A percentile compares a stretch with the other conserved stretches of the same genome.
These are phyloP conservation scores for Trapa incisa DNA, from an alignment of 345 rosid genomes.

Conservation along the genomic window DNA sequence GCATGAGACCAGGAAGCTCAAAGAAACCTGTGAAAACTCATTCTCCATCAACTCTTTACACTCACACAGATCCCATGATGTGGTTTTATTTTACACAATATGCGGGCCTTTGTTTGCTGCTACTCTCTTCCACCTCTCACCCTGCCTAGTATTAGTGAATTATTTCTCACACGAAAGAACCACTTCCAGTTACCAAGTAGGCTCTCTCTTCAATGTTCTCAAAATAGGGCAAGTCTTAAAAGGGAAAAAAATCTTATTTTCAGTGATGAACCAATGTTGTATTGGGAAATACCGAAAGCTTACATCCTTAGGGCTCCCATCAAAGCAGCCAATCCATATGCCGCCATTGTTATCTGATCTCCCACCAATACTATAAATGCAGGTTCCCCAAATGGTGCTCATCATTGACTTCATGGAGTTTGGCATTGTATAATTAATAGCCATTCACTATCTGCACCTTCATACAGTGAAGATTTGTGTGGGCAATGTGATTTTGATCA, in stretches of 20 bases:
- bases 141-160: not conserved
- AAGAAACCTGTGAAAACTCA: not conserved
- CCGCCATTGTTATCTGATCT: too few species aligned
- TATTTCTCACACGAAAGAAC: not conserved
- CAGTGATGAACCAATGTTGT: not conserved
- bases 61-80: not conserved
- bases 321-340: not conserved
- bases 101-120: too few species aligned
- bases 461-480: too few species aligned
- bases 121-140: not conserved
- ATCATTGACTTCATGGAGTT: too few species aligned
- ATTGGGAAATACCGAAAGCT: not conserved
- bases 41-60: slow-evolving; percentile 1
- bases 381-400: too few species aligned
- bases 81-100: too few species aligned
- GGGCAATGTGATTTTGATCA: too few species aligned
- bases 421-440: too few species aligned
- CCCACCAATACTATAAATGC: too few species aligned
- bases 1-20: not conserved
- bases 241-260: not conserved
- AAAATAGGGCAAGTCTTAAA: not conserved
- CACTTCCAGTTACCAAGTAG: not conserved
- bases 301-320: not conserved
- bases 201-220: not conserved
- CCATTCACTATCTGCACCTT: too few species aligned